Evolutionary conservation across 2,329 filamentous ascomycete species (phyloP).

Genomic region (Trichoderma simmonsii): DNA sequence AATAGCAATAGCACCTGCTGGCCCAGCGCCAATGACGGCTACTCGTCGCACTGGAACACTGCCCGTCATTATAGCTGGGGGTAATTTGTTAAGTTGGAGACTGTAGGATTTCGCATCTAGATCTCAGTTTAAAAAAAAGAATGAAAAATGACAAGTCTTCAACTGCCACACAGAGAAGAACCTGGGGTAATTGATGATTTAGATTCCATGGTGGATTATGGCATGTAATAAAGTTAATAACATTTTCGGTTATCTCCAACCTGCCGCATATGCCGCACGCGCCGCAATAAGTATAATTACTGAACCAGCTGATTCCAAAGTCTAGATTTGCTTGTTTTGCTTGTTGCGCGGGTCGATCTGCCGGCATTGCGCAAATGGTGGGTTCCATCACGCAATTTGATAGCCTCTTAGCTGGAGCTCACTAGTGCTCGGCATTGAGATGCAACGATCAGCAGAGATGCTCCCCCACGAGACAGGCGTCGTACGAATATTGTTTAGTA

Average conservation of each 20-base stretch:
- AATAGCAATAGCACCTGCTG: slow-evolving; percentile 57
- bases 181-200: background rate
- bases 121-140: background rate
- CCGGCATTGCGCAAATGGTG: background rate
- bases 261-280: slow-evolving; percentile 1
- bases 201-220: background rate
- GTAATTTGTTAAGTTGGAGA: background rate
- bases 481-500: background rate
- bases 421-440: background rate
- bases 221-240: background rate
- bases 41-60: slow-evolving; percentile 36
- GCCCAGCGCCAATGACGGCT: slow-evolving; percentile 60
- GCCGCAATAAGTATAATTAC: background rate
- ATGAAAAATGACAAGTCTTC: background rate
- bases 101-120: background rate
- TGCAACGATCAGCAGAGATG: background rate
- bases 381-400: background rate
- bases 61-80: slow-evolving; percentile 12
- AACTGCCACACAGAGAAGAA: background rate
- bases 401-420: background rate
- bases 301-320: background rate
- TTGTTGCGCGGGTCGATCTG: background rate
- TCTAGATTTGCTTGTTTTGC: background rate
- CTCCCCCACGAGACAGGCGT: background rate
- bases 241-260: background rate